These are phyloP conservation scores for Colletotrichum sp. DNA, from an alignment of 2,329 filamentous ascomycete genomes.

Conservation along the genomic window DNA sequence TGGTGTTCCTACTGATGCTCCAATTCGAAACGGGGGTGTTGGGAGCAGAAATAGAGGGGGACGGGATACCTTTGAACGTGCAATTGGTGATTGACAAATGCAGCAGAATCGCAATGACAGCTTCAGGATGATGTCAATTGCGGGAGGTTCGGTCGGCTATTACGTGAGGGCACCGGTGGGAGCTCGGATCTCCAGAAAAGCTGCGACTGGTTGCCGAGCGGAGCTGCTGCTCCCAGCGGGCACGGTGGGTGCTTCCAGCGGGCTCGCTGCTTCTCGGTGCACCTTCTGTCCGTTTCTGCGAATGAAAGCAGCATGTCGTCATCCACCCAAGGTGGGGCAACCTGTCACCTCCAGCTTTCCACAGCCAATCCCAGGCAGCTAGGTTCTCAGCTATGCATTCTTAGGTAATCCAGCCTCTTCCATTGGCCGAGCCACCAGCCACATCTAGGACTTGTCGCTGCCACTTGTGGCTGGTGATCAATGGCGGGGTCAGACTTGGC, in stretches of 20 bases:
- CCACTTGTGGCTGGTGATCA: not conserved
- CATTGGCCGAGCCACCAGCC: not conserved
- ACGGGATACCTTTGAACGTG: constrained; percentile 8
- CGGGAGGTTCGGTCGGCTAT: constrained; percentile 17
- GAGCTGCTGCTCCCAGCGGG: not conserved
- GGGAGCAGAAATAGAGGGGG: not conserved
- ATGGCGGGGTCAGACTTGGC: not conserved
- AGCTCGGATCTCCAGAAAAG: constrained; percentile 20
- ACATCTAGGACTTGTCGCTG: fast-evolving
- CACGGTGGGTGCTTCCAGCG: not conserved
- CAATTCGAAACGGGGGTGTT: too few relatives aligned
- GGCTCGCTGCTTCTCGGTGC: not conserved
- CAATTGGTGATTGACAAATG: constrained; percentile 23
- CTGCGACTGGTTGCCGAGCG: constrained; percentile 9
- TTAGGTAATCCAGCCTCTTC: not conserved
- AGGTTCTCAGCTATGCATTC: not conserved
- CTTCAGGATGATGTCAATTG: constrained; percentile 17
- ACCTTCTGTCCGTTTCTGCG: constrained; percentile 6
- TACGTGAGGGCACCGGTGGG: constrained; percentile 10
- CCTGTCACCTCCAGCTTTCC: not conserved
- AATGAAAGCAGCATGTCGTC: constrained; percentile 17
- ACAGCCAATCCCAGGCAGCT: not conserved
- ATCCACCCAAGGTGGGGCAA: constrained; percentile 9
- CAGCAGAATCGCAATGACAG: not conserved
- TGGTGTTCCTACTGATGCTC: not conserved